Evolutionary conservation across 768 basidiomycete genomes (phyloP).

Genomic region (Boletus sensibilis): DNA sequence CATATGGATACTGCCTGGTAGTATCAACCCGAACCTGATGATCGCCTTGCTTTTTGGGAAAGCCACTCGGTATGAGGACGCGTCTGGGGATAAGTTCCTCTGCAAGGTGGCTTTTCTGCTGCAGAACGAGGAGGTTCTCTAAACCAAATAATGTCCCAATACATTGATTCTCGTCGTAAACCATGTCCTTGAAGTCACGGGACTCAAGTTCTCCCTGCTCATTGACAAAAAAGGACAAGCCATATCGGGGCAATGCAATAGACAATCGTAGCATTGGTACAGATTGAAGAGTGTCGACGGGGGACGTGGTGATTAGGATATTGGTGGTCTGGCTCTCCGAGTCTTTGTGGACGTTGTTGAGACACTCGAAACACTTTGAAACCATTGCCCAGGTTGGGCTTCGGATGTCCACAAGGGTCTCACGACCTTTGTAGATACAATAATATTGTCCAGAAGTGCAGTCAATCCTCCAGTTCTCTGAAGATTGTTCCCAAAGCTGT

Average conservation of each 20-base stretch:
- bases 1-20: too few relatives aligned
- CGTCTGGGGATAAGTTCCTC: not conserved
- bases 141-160: constrained; percentile 44
- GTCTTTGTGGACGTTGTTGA: not conserved
- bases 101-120: not conserved
- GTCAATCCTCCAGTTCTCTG: constrained; percentile 21
- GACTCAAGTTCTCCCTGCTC: constrained; percentile 32
- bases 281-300: not conserved
- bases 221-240: constrained; percentile 38
- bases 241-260: constrained; percentile 35
- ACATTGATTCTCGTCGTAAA: constrained; percentile 38
- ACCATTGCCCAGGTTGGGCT: constrained; percentile 22
- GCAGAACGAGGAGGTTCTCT: constrained; percentile 30
- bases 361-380: constrained; percentile 1
- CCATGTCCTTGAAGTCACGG: constrained; percentile 36
- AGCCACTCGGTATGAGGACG: not conserved
- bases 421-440: not conserved
- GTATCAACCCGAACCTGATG: too few relatives aligned
- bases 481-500: constrained; percentile 18
- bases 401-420: constrained; percentile 19
- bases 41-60: not conserved
- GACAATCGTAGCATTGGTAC: not conserved
- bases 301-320: constrained; percentile 13
- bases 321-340: not conserved
- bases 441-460: not conserved